Conservation (phyloP, 1,284 basidiomycete species). For the Ustilago lituana region DNA sequence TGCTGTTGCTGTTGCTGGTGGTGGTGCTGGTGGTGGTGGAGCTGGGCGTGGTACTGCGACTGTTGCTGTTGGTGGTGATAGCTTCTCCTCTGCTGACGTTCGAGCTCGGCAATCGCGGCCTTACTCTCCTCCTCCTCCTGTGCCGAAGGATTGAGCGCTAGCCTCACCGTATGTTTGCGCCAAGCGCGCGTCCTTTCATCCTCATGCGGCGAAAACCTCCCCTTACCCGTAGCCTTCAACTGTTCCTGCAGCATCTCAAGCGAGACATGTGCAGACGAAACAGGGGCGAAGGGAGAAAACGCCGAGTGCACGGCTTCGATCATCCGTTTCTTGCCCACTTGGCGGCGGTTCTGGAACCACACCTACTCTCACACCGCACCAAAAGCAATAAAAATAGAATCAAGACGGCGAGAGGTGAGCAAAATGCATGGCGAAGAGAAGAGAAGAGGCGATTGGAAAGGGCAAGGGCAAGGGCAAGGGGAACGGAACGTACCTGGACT, state of each 20-base stretch:
- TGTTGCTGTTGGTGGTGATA: neutral
- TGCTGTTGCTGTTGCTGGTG: too few species aligned
- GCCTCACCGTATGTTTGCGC: slow-evolving; percentile 31
- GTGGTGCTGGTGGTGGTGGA: too few species aligned
- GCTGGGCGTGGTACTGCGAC: too few species aligned
- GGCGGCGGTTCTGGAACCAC: slow-evolving; percentile 45
- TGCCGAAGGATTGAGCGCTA: slow-evolving; percentile 24
- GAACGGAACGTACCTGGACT: slow-evolving; percentile 42
- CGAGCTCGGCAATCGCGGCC: slow-evolving; percentile 8
- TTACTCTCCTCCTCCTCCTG: slow-evolving; percentile 12
- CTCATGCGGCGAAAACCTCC: slow-evolving; percentile 4
- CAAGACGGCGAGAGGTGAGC: neutral
- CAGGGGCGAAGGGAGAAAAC: too few species aligned
- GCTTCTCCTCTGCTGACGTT: neutral
- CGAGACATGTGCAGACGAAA: neutral
- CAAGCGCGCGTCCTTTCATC: slow-evolving; percentile 36
- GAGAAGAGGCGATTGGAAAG: neutral
- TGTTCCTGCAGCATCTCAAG: slow-evolving; percentile 11
- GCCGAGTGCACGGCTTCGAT: slow-evolving; percentile 24
- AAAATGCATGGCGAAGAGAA: neutral
- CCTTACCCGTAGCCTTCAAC: slow-evolving; percentile 9
- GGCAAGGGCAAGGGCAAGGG: neutral
- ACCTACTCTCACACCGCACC: slow-evolving; percentile 6
- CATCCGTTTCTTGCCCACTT: slow-evolving; percentile 45
- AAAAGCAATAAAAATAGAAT: neutral